These are phyloP conservation scores for Friedmanniomyces simplex DNA, from an alignment of 495 filamentous ascomycete species.

Conservation along the genomic window DNA sequence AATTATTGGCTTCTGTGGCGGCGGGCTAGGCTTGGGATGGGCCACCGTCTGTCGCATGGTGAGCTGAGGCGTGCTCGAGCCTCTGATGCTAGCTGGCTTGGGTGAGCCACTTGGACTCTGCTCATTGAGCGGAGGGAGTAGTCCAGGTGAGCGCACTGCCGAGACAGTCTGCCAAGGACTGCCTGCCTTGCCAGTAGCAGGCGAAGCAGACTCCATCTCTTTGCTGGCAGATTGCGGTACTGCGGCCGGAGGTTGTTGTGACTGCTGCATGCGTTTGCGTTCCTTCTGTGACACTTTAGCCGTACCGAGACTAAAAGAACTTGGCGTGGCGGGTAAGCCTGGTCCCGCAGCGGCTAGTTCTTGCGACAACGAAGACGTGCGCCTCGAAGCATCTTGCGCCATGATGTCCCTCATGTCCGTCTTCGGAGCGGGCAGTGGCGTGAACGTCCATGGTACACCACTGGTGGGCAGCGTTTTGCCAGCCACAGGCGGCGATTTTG, in stretches of 20 bases:
- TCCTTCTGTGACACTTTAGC: conserved; percentile 79
- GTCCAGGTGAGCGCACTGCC: conserved; percentile 22
- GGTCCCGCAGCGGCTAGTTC: conserved; percentile 40
- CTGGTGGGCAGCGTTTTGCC: conserved; percentile 15
- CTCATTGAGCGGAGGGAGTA: conserved; percentile 33
- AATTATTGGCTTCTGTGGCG: conserved; percentile 22
- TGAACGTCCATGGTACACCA: conserved; percentile 51
- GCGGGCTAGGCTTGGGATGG: conserved; percentile 32
- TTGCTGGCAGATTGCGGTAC: conserved; percentile 36
- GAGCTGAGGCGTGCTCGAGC: conserved; percentile 40
- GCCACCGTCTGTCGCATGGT: conserved; percentile 55
- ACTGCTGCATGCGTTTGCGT: conserved; percentile 62
- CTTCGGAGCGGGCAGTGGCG: conserved; percentile 48
- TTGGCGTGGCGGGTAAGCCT: neutral
- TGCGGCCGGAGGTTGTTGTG: conserved; percentile 22
- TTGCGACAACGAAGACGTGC: conserved; percentile 62
- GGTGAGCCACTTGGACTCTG: conserved; percentile 14
- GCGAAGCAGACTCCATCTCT: conserved; percentile 30
- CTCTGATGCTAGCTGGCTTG: conserved; percentile 22
- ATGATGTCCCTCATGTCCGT: conserved; percentile 77
- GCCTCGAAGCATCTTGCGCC: conserved; percentile 54
- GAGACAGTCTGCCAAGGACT: conserved; percentile 62
- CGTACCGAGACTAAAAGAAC: conserved; percentile 4
- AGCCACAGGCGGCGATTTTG: neutral
- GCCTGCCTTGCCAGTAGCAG: conserved; percentile 36